A percentile compares a stretch with the other conserved stretches of the same genome.
phyloP scores from a whole-genome alignment of 768 basidiomycete species.

The Leccinum sublutescens region DNA sequence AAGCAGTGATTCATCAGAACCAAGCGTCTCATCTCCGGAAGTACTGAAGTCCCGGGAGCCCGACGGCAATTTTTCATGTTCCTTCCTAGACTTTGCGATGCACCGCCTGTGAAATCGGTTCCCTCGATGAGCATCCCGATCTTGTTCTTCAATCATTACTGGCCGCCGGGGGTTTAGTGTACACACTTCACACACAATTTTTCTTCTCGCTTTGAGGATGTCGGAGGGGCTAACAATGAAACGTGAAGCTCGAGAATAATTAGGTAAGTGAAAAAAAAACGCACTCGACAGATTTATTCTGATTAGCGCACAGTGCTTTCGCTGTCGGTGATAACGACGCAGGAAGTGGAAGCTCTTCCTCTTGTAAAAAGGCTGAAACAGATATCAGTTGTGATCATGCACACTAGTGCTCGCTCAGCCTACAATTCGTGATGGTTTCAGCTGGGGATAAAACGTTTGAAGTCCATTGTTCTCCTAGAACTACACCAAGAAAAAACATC shows the following conservation, averaged over 20 bases:
- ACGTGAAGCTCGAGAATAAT: constrained; percentile 11
- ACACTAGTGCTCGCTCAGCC: constrained; percentile 4
- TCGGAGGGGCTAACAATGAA: constrained; percentile 49
- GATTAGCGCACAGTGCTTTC: constrained; percentile 46
- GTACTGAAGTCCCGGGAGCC: background rate
- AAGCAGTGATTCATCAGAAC: constrained; percentile 2
- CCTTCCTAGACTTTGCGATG: constrained; percentile 31
- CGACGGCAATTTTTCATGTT: background rate
- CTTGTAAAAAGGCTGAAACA: constrained; percentile 49
- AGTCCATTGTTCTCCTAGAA: constrained; percentile 57
- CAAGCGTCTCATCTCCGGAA: constrained; percentile 3
- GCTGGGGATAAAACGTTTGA: constrained; percentile 53
- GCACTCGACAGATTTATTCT: constrained; percentile 47
- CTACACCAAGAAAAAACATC: constrained; percentile 29
- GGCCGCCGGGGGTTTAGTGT: constrained; percentile 57
- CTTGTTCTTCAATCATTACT: constrained; percentile 56
- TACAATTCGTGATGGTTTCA: constrained; percentile 48
- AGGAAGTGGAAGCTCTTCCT: constrained; percentile 54
- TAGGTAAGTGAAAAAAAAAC: constrained; percentile 14
- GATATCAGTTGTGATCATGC: constrained; percentile 1
- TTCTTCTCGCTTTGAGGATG: constrained; percentile 53
- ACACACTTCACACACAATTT: constrained; percentile 60
- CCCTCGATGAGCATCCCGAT: constrained; percentile 58
- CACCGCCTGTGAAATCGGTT: constrained; percentile 56
- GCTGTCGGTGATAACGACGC: constrained; percentile 53